A percentile compares a stretch with the other conserved stretches of the same genome.
These are phyloP conservation scores for Epithele typhae DNA, from an alignment of 768 basidiomycete genomes.

Conservation along the genomic window DNA sequence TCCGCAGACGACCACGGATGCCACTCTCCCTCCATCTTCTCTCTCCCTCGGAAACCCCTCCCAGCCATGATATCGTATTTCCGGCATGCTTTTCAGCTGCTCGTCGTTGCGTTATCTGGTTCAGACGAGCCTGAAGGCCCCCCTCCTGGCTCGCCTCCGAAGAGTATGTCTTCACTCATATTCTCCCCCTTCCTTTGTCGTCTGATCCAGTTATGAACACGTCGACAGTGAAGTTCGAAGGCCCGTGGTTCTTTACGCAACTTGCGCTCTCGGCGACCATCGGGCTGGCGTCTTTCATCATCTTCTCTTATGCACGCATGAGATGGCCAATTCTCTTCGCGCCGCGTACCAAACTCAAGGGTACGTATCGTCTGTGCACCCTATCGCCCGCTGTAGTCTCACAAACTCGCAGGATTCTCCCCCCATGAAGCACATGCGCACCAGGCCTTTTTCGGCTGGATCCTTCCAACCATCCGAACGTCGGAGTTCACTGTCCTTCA, in stretches of 20 bases:
- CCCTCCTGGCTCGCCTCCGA: constrained; percentile 64
- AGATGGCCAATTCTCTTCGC: constrained; percentile 90
- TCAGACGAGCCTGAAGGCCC: constrained; percentile 6
- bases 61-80: constrained; percentile 3
- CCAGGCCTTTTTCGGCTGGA: constrained; percentile 91
- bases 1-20: constrained; percentile 9
- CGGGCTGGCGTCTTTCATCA: constrained; percentile 73
- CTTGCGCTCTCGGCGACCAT: constrained; percentile 71
- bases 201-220: too few relatives aligned
- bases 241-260: constrained; percentile 96
- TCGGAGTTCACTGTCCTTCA: constrained; percentile 93
- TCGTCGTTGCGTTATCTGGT: background rate
- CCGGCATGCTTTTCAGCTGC: constrained; percentile 1
- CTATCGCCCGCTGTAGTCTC: constrained; percentile 1
- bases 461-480: constrained; percentile 84
- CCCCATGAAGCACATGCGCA: constrained; percentile 90
- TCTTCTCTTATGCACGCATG: constrained; percentile 86
- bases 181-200: too few relatives aligned
- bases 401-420: constrained; percentile 67
- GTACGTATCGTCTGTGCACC: constrained; percentile 35
- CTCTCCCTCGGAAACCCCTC: background rate
- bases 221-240: constrained; percentile 73
- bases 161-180: constrained; percentile 36
- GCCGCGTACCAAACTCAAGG: constrained; percentile 92
- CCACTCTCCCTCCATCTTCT: background rate